Percentiles rank a stretch among this genome's conserved stretches.
phyloP scores from a whole-genome alignment of 2,329 filamentous ascomycete genomes.

The Alternaria novae-zelandiae region DNA sequence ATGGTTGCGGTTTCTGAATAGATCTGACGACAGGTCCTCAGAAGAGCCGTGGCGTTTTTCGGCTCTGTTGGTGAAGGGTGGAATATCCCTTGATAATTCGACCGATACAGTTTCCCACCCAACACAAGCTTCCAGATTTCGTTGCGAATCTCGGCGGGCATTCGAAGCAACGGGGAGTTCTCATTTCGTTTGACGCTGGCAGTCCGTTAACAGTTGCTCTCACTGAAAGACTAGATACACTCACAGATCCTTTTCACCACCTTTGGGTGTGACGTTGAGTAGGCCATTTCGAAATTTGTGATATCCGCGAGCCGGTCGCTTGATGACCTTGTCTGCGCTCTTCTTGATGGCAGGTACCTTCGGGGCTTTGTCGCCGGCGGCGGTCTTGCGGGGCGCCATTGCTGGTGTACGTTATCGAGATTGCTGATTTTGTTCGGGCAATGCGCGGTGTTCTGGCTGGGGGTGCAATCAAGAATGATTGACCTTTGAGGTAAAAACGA shows the following conservation, averaged over 20 bases:
- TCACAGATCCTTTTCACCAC: constrained; percentile 15
- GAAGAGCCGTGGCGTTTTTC: background rate
- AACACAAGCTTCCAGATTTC: constrained; percentile 21
- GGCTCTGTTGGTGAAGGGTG: background rate
- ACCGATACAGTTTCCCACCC: constrained; percentile 10
- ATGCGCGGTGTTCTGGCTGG: background rate
- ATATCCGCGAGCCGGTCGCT: constrained; percentile 20
- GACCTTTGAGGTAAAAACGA: background rate
- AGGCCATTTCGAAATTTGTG: constrained; percentile 22
- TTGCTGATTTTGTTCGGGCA: background rate
- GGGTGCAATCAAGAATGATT: background rate
- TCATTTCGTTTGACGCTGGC: constrained; percentile 14
- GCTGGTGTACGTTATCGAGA: background rate
- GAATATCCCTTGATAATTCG: no score
- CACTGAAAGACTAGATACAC: background rate
- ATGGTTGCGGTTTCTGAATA: constrained; percentile 12
- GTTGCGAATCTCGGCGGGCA: constrained; percentile 23
- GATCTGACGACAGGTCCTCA: constrained; percentile 18
- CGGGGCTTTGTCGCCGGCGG: background rate
- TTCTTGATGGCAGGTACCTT: background rate
- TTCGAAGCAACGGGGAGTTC: constrained; percentile 15
- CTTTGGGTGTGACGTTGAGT: constrained; percentile 22
- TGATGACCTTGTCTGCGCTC: constrained; percentile 4
- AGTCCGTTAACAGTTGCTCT: background rate
- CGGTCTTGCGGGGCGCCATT: constrained; percentile 4